A percentile compares a stretch with the other conserved stretches of the same genome.
Evolutionary conservation across 495 filamentous ascomycete species (phyloP).

Genomic region (Aspergillus heteromorphus): DNA sequence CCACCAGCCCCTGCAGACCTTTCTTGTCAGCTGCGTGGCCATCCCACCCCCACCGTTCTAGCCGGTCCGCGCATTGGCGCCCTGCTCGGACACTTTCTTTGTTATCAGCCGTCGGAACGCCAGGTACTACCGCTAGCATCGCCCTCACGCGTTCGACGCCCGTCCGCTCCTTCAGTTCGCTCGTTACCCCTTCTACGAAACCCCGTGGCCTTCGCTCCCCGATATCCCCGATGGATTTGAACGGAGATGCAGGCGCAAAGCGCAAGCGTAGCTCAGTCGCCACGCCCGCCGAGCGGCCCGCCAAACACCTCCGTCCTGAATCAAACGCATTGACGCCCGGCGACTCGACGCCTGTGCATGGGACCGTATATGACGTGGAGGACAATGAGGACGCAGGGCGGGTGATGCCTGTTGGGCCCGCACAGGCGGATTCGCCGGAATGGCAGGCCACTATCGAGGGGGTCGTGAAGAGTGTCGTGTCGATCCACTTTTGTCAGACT

Average conservation of each 20-base stretch:
- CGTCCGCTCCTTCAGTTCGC: constrained; percentile 10
- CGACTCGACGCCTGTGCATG: constrained; percentile 44
- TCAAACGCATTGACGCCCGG: constrained; percentile 36
- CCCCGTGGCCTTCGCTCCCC: constrained; percentile 2
- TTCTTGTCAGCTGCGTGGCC: not conserved
- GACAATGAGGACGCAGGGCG: constrained; percentile 41
- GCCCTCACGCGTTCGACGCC: too few relatives aligned
- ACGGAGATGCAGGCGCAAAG: constrained; percentile 49
- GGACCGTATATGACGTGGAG: constrained; percentile 43
- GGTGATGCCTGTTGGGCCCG: constrained; percentile 37
- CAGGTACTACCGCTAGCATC: not conserved
- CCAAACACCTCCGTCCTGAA: constrained; percentile 51
- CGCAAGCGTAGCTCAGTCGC: constrained; percentile 55
- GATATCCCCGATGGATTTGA: constrained; percentile 44
- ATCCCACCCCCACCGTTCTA: not conserved
- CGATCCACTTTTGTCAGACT: constrained; percentile 97
- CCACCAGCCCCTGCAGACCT: not conserved
- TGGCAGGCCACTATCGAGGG: constrained; percentile 96
- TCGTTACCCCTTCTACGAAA: not conserved
- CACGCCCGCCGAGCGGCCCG: constrained; percentile 45
- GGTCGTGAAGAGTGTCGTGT: constrained; percentile 89
- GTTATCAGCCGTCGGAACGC: constrained; percentile 7
- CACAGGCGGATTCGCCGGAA: constrained; percentile 78
- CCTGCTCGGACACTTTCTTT: constrained; percentile 1
- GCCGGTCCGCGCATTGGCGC: constrained; percentile 7